phyloP scores from a whole-genome alignment of 179 eudicot species.

The Beta macrorhiza region DNA sequence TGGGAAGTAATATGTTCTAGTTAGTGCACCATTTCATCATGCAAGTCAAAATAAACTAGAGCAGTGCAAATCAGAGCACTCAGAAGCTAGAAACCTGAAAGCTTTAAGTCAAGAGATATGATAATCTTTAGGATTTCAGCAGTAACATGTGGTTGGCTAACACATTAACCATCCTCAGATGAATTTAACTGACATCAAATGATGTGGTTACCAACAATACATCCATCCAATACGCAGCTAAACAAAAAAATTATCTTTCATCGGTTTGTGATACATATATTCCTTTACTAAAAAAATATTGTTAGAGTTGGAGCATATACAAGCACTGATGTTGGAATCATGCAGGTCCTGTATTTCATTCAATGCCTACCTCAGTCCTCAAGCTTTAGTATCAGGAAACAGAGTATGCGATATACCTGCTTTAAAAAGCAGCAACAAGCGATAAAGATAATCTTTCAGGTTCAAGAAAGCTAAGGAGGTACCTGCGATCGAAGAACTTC shows the following conservation, averaged over 20 bases:
- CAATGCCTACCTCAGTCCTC: neutral
- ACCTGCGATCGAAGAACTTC: conserved; percentile 91
- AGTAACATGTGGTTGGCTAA: neutral
- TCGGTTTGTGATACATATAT: neutral
- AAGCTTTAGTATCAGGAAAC: neutral
- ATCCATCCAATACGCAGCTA: neutral
- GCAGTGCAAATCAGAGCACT: neutral
- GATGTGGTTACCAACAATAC: neutral
- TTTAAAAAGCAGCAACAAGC: neutral
- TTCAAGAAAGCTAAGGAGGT: conserved; percentile 9
- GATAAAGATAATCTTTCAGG: neutral
- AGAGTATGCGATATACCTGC: neutral
- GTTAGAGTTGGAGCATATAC: neutral
- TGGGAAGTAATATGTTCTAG: neutral
- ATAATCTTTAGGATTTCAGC: neutral
- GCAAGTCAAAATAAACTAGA: neutral
- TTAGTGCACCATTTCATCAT: neutral
- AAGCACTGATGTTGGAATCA: neutral
- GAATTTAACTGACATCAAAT: neutral
- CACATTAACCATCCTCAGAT: neutral
- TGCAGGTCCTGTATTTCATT: neutral
- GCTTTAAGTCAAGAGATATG: neutral
- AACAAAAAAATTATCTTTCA: neutral
- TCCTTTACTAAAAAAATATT: neutral
- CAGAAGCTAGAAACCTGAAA: neutral